Base-by-base conservation (phyloP, 2,329 filamentous ascomycete genomes). In the Exophiala xenobiotica region DNA sequence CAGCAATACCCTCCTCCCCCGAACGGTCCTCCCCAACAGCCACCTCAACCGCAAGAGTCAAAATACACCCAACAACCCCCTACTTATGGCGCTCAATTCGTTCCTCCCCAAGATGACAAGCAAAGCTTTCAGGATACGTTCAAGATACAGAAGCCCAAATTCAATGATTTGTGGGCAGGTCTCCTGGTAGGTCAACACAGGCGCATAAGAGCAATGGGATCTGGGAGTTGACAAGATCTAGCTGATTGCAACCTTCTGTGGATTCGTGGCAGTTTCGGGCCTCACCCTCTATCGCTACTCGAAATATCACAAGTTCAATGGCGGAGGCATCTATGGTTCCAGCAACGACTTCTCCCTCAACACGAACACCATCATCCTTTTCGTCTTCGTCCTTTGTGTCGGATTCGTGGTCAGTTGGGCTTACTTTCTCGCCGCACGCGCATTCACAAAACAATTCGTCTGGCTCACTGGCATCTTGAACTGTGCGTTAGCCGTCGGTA, bases 381-480 rank as follows among this genome's bases (percentile, higher is more conserved):
- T 97, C 68, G 78, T 81, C 26, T 91, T 95, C 66, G 82, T 88
- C 6, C 77, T 96, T 6, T 80, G 74, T 12, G 77, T 90, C 31
- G 87, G 90, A 4, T 77, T 91, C 18, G 78, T 88, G 1, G 74
- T 96, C 35, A 91, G 88, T 27, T 87, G 83, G 64, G 76, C 72
- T 18, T 97, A 96, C 67, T 82, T 96, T 62, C 82, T 83, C 69
- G 68, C 85, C 1, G 87, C 88, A 5, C 82, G 90, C 49, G 72
- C 80, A 40, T 92, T 92, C 59, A 90, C 91, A 3, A 95, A 93
- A 71, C 82, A 89, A 65, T 90, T 96, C 61, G 95, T 96, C 66
- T 96, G 90, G 88, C 81, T 90, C 31, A 95, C 90, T 0, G 90
- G 89, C 9, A 92, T 96, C 45, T 75, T 95, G 50, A 95, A 96